Percentiles rank a stretch among this genome's conserved stretches.
phyloP scores from a whole-genome alignment of 2,329 filamentous ascomycete species.

The Neopestalotiopsis rosae region DNA sequence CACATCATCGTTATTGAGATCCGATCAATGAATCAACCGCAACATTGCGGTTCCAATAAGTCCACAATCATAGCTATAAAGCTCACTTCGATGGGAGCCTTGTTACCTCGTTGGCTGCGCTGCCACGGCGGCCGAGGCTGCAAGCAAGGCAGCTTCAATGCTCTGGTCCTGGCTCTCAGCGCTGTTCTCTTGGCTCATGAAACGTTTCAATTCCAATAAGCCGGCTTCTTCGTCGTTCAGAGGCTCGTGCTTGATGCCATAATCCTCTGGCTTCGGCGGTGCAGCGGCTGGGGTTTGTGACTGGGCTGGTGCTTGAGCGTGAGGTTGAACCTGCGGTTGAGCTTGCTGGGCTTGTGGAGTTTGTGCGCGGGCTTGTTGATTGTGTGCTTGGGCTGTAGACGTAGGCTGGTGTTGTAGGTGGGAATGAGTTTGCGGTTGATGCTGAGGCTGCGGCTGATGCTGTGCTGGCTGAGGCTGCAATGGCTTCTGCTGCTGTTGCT shows the following conservation, averaged over 20 bases:
- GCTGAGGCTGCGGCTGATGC: constrained; percentile 3
- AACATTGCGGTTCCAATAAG: not conserved
- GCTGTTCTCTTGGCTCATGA: constrained; percentile 7
- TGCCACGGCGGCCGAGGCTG: not conserved
- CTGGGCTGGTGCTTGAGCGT: not conserved
- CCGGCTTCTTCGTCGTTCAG: constrained; percentile 13
- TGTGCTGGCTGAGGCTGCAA: constrained; percentile 21
- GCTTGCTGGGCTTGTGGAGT: not conserved
- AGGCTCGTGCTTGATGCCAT: constrained; percentile 9
- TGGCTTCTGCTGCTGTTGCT: constrained; percentile 18
- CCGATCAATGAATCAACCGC: not conserved
- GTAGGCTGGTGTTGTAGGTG: not conserved
- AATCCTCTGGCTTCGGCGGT: not conserved
- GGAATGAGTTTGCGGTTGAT: not conserved
- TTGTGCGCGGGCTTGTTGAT: not conserved
- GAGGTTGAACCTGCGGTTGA: not conserved
- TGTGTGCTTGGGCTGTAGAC: not conserved
- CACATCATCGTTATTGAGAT: not conserved
- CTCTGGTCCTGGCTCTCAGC: not conserved
- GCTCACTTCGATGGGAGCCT: not conserved
- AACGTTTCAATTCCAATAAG: not conserved
- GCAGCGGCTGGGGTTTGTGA: not conserved
- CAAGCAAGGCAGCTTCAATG: not conserved
- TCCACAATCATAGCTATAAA: not conserved
- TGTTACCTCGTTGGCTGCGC: not conserved